These are phyloP conservation scores for Colletotrichum sp. DNA, from an alignment of 2,329 filamentous ascomycete genomes.

Conservation along the genomic window DNA sequence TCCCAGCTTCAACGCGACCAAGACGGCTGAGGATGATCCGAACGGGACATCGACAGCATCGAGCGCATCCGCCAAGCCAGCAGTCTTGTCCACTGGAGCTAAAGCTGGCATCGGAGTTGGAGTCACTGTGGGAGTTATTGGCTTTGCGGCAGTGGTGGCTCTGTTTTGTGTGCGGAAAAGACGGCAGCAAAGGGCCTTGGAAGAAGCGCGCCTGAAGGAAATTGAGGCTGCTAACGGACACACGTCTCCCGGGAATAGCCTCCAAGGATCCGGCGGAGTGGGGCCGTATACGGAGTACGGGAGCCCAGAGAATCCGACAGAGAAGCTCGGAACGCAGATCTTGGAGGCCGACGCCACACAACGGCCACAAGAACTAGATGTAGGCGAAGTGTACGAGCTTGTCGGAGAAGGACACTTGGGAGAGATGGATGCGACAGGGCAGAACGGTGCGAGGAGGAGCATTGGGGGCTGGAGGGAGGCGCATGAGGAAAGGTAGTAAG, in stretches of 20 bases:
- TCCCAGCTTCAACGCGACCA: conserved; percentile 27
- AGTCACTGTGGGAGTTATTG: conserved; percentile 47
- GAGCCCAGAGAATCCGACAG: neutral
- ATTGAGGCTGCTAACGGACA: conserved; percentile 28
- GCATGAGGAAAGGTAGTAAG: neutral
- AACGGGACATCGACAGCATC: conserved; percentile 25
- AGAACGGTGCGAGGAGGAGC: conserved; percentile 10
- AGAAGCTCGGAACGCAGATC: neutral
- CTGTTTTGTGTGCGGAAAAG: conserved; percentile 52
- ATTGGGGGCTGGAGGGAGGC: conserved; percentile 12
- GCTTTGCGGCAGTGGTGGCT: conserved; percentile 46
- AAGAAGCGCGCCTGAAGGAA: conserved; percentile 19
- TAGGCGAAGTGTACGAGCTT: conserved; percentile 35
- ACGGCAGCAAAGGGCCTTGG: conserved; percentile 32
- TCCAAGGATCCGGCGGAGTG: conserved; percentile 25
- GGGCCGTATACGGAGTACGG: conserved; percentile 6
- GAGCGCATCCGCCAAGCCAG: conserved; percentile 35
- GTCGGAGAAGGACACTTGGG: conserved; percentile 35
- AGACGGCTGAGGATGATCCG: neutral
- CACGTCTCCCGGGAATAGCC: conserved; percentile 24
- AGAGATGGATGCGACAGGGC: conserved; percentile 16
- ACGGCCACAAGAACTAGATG: conserved; percentile 29
- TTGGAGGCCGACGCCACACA: conserved; percentile 24
- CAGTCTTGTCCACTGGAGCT: conserved; percentile 48
- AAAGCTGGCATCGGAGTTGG: conserved; percentile 63